Evolutionary conservation across 2,329 filamentous ascomycete species (phyloP).

Genomic region (Talaromyces sp.): DNA sequence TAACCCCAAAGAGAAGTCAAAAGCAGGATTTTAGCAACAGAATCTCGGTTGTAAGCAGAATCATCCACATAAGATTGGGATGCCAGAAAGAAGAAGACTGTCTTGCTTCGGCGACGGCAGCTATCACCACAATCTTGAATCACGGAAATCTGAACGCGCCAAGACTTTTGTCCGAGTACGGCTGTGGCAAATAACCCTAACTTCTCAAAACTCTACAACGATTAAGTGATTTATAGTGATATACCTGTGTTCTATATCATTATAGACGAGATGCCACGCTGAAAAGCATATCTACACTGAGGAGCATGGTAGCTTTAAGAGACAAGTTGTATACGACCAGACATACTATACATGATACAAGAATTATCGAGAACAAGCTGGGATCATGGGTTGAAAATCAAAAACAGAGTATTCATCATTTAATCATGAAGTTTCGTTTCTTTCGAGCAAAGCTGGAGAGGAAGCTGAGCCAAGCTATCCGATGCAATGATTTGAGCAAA

Average conservation of each 20-base stretch:
- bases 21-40: too few species aligned
- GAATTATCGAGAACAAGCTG: constrained; percentile 1
- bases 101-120: background rate
- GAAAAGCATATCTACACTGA: too few species aligned
- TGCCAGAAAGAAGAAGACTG: background rate
- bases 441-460: constrained; percentile 6
- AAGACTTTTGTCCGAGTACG: constrained; percentile 4
- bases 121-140: background rate
- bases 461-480: constrained; percentile 14
- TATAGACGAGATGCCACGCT: background rate
- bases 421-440: constrained; percentile 17
- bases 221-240: background rate
- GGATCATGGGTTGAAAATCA: background rate
- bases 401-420: constrained; percentile 13
- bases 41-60: too few species aligned
- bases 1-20: background rate
- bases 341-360: constrained; percentile 14
- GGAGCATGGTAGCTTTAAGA: background rate
- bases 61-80: background rate
- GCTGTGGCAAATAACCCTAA: constrained; percentile 12
- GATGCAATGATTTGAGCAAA: constrained; percentile 7
- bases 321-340: constrained; percentile 10
- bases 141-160: constrained; percentile 1
- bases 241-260: background rate
- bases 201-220: background rate